These are phyloP conservation scores for Aureobasidium sp. DNA, from an alignment of 2,329 filamentous ascomycete species.

Conservation along the genomic window DNA sequence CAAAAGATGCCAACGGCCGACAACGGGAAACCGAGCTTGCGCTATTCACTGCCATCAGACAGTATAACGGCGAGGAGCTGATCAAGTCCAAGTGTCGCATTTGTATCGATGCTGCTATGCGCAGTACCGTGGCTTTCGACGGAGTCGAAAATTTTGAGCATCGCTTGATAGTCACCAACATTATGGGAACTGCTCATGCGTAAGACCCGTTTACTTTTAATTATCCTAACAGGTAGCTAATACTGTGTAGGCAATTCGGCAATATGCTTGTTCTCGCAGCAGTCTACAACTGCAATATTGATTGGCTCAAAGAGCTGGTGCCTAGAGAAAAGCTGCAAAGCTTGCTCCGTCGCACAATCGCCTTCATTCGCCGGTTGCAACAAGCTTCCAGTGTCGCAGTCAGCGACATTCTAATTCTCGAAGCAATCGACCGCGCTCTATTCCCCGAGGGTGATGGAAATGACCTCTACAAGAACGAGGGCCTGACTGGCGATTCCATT, in stretches of 20 bases:
- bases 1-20: constrained; percentile 26
- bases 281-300: constrained; percentile 57
- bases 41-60: constrained; percentile 29
- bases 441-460: neutral
- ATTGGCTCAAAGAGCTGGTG: constrained; percentile 51
- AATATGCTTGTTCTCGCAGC: constrained; percentile 88
- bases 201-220: constrained; percentile 46
- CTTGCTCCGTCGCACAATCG: constrained; percentile 67
- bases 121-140: constrained; percentile 80
- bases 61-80: constrained; percentile 22
- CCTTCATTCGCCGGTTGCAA: constrained; percentile 49
- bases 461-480: constrained; percentile 4
- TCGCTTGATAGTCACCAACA: constrained; percentile 81
- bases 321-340: constrained; percentile 47
- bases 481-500: neutral
- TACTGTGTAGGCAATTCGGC: constrained; percentile 72
- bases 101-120: constrained; percentile 67
- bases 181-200: constrained; percentile 93
- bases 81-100: constrained; percentile 28
- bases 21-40: constrained; percentile 27
- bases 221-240: neutral
- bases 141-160: constrained; percentile 50
- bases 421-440: neutral
- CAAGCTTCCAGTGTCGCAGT: neutral
- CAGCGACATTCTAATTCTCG: constrained; percentile 8